Evolutionary conservation across 2,329 filamentous ascomycete species (phyloP).

Genomic region (Periconia digitata): DNA sequence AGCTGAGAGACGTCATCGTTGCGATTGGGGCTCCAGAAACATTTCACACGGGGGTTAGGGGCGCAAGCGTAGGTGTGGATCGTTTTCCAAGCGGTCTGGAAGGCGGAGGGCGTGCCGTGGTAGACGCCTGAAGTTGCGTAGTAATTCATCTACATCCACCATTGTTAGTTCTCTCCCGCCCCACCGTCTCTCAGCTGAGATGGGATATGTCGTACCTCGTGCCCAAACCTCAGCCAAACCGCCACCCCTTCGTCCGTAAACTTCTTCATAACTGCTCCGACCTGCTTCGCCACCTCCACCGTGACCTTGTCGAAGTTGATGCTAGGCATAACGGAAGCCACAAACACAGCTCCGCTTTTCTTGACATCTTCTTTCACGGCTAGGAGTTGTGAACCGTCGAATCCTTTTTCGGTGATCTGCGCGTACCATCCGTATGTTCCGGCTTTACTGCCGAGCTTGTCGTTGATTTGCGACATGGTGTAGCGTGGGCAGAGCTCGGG

Average conservation of each 20-base stretch:
- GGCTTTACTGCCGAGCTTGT: slow-evolving; percentile 7
- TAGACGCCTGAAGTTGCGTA: slow-evolving; percentile 13
- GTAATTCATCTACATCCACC: slow-evolving; percentile 20
- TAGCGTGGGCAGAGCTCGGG: slow-evolving; percentile 10
- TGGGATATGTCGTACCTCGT: no score
- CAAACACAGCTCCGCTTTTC: slow-evolving; percentile 13
- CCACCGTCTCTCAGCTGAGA: no score
- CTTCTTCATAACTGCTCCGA: slow-evolving; percentile 13
- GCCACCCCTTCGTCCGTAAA: slow-evolving; percentile 15
- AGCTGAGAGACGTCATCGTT: slow-evolving; percentile 5
- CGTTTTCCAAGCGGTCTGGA: slow-evolving; percentile 15
- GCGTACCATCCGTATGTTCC: slow-evolving; percentile 15
- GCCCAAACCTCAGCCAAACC: slow-evolving; percentile 16
- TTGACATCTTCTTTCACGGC: slow-evolving; percentile 12
- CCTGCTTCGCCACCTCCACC: slow-evolving; percentile 7
- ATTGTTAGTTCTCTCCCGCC: no score
- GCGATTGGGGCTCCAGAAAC: slow-evolving; percentile 16
- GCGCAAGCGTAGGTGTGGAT: slow-evolving; percentile 17
- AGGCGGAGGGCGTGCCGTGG: slow-evolving; percentile 8
- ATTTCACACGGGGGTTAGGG: slow-evolving; percentile 9
- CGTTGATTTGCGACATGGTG: slow-evolving; percentile 15
- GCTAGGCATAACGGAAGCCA: slow-evolving; percentile 15
- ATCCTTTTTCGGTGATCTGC: slow-evolving; percentile 8
- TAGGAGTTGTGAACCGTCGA: slow-evolving; percentile 14
- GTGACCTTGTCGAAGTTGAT: slow-evolving; percentile 15